Conservation (phyloP, 768 basidiomycete species). For the Kwoniella heveanensis region DNA sequence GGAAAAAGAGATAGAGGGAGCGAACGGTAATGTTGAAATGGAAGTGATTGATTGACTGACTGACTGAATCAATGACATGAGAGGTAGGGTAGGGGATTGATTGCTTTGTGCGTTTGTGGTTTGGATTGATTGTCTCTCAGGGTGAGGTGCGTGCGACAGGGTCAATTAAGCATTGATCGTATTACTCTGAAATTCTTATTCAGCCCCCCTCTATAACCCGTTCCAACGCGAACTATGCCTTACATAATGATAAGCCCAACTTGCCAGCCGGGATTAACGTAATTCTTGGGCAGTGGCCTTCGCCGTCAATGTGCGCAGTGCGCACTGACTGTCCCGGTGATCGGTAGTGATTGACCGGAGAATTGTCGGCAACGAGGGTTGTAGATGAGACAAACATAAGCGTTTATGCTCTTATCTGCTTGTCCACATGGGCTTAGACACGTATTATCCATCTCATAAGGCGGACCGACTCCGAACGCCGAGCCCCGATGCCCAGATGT, state of each 20-base stretch:
- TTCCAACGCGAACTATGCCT: too few relatives aligned
- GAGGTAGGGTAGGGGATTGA: background rate
- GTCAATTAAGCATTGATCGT: conserved; percentile 3
- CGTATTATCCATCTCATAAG: too few relatives aligned
- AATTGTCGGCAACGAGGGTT: background rate
- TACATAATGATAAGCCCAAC: too few relatives aligned
- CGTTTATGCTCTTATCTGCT: too few relatives aligned
- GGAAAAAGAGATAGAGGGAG: background rate
- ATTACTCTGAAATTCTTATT: background rate
- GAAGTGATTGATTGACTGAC: background rate
- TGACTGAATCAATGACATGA: background rate
- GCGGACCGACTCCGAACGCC: too few relatives aligned
- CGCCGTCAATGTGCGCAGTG: background rate
- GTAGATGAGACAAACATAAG: background rate
- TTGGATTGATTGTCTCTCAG: background rate
- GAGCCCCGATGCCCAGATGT: too few relatives aligned
- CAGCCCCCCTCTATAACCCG: too few relatives aligned
- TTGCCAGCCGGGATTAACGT: background rate
- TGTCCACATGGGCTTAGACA: too few relatives aligned
- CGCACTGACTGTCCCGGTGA: background rate
- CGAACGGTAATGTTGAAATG: background rate
- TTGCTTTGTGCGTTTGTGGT: background rate
- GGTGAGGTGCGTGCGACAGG: background rate
- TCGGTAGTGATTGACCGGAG: background rate
- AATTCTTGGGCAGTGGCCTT: background rate